A percentile compares a stretch with the other conserved stretches of the same genome.
phyloP scores from a whole-genome alignment of 2,329 filamentous ascomycete genomes.

The Apiospora pterosperma region DNA sequence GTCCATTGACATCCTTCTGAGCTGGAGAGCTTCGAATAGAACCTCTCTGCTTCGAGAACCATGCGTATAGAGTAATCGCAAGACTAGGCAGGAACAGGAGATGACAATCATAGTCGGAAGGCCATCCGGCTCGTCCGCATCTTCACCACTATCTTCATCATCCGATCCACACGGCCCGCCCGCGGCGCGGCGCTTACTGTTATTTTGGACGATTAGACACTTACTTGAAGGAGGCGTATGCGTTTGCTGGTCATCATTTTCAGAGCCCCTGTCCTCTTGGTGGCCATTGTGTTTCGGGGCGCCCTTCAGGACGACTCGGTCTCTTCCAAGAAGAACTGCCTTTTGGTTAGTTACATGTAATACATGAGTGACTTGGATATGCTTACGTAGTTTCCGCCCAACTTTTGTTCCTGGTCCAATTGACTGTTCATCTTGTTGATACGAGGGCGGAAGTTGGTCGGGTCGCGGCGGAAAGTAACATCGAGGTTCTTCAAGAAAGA shows the following conservation, averaged over 20 bases:
- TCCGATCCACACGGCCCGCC: constrained; percentile 25
- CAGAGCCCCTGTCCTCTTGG: constrained; percentile 10
- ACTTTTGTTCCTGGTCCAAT: constrained; percentile 96
- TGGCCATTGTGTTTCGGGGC: constrained; percentile 41
- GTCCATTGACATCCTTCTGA: not conserved
- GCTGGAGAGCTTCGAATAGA: not conserved
- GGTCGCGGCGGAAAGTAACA: constrained; percentile 97
- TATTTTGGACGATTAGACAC: constrained; percentile 51
- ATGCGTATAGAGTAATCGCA: constrained; percentile 27
- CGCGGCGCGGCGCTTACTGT: constrained; percentile 16
- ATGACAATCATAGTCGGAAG: constrained; percentile 53
- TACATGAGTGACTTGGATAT: not conserved
- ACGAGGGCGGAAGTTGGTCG: constrained; percentile 90
- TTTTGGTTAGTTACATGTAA: not conserved
- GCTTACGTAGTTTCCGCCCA: constrained; percentile 83
- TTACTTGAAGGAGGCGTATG: constrained; percentile 29
- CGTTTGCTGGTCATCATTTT: not conserved
- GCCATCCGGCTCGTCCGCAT: constrained; percentile 64
- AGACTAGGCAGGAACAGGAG: constrained; percentile 62
- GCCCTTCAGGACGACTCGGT: constrained; percentile 59
- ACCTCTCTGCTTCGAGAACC: not conserved
- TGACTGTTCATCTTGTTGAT: constrained; percentile 98
- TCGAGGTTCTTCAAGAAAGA: constrained; percentile 93
- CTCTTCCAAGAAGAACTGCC: constrained; percentile 92
- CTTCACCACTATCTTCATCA: constrained; percentile 59